phyloP scores from a whole-genome alignment of 768 basidiomycete species.

The Leccinum truebloodii region DNA sequence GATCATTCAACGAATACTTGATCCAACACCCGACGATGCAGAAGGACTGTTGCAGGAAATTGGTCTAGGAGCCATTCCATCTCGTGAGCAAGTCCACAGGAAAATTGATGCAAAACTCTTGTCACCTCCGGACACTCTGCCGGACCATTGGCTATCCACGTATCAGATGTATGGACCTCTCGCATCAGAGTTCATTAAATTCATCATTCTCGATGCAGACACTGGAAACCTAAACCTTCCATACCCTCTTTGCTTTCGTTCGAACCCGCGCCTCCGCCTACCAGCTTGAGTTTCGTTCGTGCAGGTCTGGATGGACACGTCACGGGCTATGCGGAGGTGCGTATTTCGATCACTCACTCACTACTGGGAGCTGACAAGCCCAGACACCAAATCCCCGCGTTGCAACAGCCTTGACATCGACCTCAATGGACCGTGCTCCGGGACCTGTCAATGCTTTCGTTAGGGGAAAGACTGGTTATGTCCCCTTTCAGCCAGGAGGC shows the following conservation, averaged over 20 bases:
- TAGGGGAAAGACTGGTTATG: slow-evolving; percentile 88
- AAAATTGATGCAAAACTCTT: slow-evolving; percentile 78
- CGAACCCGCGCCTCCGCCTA: slow-evolving; percentile 74
- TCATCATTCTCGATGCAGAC: slow-evolving; percentile 42
- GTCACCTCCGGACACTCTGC: slow-evolving; percentile 64
- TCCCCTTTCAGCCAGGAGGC: slow-evolving; percentile 95
- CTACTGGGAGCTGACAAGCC: slow-evolving; percentile 8
- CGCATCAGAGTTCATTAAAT: slow-evolving; percentile 10
- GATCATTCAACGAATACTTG: slow-evolving; percentile 48
- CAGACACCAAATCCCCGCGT: slow-evolving; percentile 57
- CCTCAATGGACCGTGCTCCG: slow-evolving; percentile 82
- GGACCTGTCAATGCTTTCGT: slow-evolving; percentile 82
- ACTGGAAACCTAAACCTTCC: slow-evolving; percentile 66
- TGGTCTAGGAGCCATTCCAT: slow-evolving; percentile 56
- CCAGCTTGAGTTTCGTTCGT: slow-evolving; percentile 70
- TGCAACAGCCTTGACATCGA: slow-evolving; percentile 79
- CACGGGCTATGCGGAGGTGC: slow-evolving; percentile 79
- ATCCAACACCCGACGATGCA: slow-evolving; percentile 43
- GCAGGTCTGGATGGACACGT: slow-evolving; percentile 79
- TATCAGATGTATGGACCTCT: slow-evolving; percentile 75
- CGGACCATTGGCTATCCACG: slow-evolving; percentile 68
- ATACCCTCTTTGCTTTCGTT: slow-evolving; percentile 64
- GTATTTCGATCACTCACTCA: slow-evolving; percentile 15
- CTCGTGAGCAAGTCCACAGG: slow-evolving; percentile 56
- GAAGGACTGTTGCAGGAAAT: slow-evolving; percentile 52